Evolutionary conservation across 2,329 filamentous ascomycete genomes (phyloP), one percentile per base, ranked within the genome.

Genomic region (Aspergillus unguis): DNA sequence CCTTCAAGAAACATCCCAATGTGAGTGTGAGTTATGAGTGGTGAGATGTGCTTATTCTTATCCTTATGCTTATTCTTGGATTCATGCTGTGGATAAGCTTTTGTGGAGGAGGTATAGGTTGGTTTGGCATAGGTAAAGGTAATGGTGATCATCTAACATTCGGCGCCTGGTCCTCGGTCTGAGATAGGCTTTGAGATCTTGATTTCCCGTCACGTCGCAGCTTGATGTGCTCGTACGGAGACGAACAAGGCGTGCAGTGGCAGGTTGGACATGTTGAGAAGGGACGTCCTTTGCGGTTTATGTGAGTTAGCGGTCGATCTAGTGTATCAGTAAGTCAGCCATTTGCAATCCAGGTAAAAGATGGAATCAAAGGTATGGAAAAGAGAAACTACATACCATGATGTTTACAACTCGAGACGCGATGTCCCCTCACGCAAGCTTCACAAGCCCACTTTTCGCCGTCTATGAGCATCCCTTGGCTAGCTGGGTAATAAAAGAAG

Each of bases 391-490:
- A 5, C 32, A 48, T 82, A 95, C 91, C 90, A 74, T 85, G 82
- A 75, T 97, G 92, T 75, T 92, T 90, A 79, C 92, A 97, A 70
- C 92, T 95, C 82, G 91, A 95, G 70, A 96, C 92, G 71, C 92
- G 88, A 77, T 97, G 92, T 66, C 92, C 92, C 75, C 92, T 87
- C 70, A 97, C 90, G 77, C 92, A 96, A 75, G 91, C 91, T 77
- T 95, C 88, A 79, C 92, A 97, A 73, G 92, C 92, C 79, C 84
- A 96, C 80, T 96, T 97, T 78, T 95, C 90, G 73, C 92, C 91
- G 81, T 95, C 85, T 75, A 91, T 88, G 72, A 91, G 80, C 88
- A 91, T 92, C 55, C 65, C 65, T 67, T 58, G 45, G 47, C 17
- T 17, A 17, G 17, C 17, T 17, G 17, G 17, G 17, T 17, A 17